Base-by-base conservation (phyloP, 108 stramenopile species). In the Nannochloropsis granulata region DNA sequence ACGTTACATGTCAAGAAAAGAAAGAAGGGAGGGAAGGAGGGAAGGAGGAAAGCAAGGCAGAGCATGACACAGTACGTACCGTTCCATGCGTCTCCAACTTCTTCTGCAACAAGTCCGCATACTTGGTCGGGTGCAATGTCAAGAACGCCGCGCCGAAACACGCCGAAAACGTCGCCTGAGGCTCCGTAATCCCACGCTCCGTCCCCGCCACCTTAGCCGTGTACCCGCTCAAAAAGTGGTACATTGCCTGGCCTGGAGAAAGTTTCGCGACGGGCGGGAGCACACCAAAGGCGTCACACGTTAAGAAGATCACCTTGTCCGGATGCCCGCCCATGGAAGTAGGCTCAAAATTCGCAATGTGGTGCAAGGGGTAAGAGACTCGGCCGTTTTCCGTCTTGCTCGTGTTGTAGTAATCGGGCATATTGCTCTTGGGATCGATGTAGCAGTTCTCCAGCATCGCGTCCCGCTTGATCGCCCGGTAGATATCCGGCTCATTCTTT, bases 101-200 rank as follows among this genome's bases (percentile, higher is more conserved):
- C 71, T 95, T 86, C 85, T 93, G 92, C 44, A 98, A 92, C 44
- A 98, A 91, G 43, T 97, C 96, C 26, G 96, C 98, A 86, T 98
- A 98, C 24, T 92, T 87, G 23, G 97, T 97, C 23, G 98, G 96
- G 87, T 95, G 95, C 16, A 96, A 91, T 56, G 98, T 96, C 86
- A 98, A 86, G 92, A 98, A 98, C n/a, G 97, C 96, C 81, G 96
- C 96, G 78, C 98, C 98, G 90, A 98, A 98, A 91, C 98, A 96
- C 26, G 96, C 93, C 78, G 90, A 91, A 90, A 98, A 98, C 82
- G 93, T 98, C 56, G 97, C 93, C 45, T 89, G 84, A 13, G 98
- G 98, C 89, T 98, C 96, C 19, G 91, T 95, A 56, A 98, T 90
- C 46, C 98, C 98, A 16, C 98, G 93, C 90, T 98, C 98, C 78